Conservation (phyloP, 345 rosid genomes). For the Salix viminalis region DNA sequence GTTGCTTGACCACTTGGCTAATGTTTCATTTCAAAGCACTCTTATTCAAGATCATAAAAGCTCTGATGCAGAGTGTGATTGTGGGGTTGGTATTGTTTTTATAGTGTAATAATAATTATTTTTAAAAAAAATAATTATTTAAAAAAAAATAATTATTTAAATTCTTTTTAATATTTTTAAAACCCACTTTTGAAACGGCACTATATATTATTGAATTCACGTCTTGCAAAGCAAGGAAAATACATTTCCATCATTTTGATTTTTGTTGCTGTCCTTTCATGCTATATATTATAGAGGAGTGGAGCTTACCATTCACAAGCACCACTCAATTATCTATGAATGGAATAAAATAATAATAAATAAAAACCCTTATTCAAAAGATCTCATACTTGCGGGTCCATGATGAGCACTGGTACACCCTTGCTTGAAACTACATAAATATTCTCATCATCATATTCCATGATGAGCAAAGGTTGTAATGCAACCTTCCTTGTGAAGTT, state of each 20-base stretch:
- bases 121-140: too few species aligned
- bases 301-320: too few species aligned
- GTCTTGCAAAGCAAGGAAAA: neutral
- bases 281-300: neutral
- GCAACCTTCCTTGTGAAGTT: neutral
- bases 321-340: too few species aligned
- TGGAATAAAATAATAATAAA: too few species aligned
- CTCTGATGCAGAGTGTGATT: too few species aligned
- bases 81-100: too few species aligned
- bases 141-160: too few species aligned
- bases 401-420: neutral
- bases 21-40: neutral
- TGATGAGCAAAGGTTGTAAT: too few species aligned
- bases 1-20: neutral
- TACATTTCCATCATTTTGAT: neutral
- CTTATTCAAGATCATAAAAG: neutral
- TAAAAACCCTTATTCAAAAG: too few species aligned
- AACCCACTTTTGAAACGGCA: too few species aligned
- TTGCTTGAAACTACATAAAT: neutral
- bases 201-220: neutral
- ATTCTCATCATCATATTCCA: neutral
- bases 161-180: too few species aligned
- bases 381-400: neutral
- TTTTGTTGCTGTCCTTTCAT: neutral
- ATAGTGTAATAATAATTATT: too few species aligned